Evolutionary conservation across 495 filamentous ascomycete species (phyloP), one percentile per base, ranked within the genome.

Genomic region (Amphirosellinia nigrospora): DNA sequence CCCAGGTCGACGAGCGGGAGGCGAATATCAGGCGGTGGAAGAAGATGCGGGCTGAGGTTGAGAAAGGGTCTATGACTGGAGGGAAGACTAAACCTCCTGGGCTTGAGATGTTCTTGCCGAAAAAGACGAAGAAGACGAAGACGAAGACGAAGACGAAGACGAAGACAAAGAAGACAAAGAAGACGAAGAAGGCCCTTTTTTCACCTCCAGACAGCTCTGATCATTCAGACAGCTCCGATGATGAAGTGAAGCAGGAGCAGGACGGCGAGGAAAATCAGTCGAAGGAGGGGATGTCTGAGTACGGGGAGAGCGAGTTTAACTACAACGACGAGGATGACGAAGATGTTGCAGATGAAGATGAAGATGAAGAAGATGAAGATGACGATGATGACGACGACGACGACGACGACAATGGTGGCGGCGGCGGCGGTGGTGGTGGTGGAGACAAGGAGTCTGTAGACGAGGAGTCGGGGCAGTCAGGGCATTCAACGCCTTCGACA

Each of bases 21-120:
- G 19, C 21, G 9, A 64, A 64, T 23, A 64, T 64, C 36, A 1
- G 7, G 7, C 36, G 43, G n/a, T 64, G 61, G 61, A 41, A 34
- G 45, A 3, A 26, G 43, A 1, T 64, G 19, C 43, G 26, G 2
- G 30, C 30, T 8, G 43, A 64, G 30, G 15, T 64, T 7, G 9
- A 64, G 26, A 30, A 48, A 21, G 26, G 38, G 10, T 4, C 38
- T 15, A 16, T 11, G 28, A 16, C 7, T n/a, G 19, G 34, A 13
- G 10, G 10, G 8, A 32, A 16, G 0, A 16, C 15, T 19, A 19
- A 56, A 34, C 52, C 52, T 9, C 16, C 28, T 34, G 4, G 11
- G 10, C 52, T 32, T 56, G 28, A n/a, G 6, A 56, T 0, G 4
- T 34, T 34, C 0, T 8, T 11, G 10, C n/a, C 8, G 23, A 61